phyloP scores from a whole-genome alignment of 2,329 filamentous ascomycete species.

The Trichoderma sp. region DNA sequence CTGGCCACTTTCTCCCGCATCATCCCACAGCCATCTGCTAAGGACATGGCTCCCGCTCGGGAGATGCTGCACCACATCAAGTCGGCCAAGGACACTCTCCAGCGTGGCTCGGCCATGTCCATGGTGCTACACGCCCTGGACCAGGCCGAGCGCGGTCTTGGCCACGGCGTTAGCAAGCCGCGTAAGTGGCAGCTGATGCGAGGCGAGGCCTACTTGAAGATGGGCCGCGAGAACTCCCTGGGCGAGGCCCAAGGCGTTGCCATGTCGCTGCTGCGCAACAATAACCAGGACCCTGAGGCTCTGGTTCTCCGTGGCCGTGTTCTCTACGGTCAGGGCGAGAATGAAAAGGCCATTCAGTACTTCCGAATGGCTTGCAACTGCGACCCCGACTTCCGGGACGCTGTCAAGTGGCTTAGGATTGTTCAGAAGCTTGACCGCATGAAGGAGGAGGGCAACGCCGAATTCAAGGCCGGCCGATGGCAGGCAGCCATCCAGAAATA shows the following conservation, averaged over 20 bases:
- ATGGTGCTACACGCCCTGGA: constrained; percentile 93
- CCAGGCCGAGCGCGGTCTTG: constrained; percentile 80
- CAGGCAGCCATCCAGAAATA: constrained; percentile 83
- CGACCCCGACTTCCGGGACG: constrained; percentile 87
- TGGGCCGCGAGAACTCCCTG: constrained; percentile 83
- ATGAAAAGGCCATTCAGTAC: constrained; percentile 89
- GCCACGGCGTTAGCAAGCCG: constrained; percentile 71
- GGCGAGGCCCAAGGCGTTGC: constrained; percentile 92
- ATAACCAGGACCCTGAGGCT: constrained; percentile 90
- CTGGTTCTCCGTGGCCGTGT: constrained; percentile 84
- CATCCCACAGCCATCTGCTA: constrained; percentile 74
- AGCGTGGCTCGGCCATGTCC: constrained; percentile 74
- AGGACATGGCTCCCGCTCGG: constrained; percentile 79
- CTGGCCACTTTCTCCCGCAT: constrained; percentile 79
- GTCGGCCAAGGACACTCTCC: constrained; percentile 74
- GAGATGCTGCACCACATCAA: constrained; percentile 81
- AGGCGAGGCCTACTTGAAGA: constrained; percentile 87
- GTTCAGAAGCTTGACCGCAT: constrained; percentile 90
- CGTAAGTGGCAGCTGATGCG: constrained; percentile 93
- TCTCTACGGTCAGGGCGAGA: constrained; percentile 88
- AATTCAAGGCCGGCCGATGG: constrained; percentile 83
- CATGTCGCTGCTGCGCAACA: constrained; percentile 79
- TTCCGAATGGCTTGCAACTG: constrained; percentile 86
- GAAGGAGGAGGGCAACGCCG: constrained; percentile 88
- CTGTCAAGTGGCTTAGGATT: constrained; percentile 82